Percentiles rank a stretch among this genome's conserved stretches.
These are phyloP conservation scores for Saccharomyces hybrid DNA, from an alignment of 1,139 yeast species.

Conservation along the genomic window DNA sequence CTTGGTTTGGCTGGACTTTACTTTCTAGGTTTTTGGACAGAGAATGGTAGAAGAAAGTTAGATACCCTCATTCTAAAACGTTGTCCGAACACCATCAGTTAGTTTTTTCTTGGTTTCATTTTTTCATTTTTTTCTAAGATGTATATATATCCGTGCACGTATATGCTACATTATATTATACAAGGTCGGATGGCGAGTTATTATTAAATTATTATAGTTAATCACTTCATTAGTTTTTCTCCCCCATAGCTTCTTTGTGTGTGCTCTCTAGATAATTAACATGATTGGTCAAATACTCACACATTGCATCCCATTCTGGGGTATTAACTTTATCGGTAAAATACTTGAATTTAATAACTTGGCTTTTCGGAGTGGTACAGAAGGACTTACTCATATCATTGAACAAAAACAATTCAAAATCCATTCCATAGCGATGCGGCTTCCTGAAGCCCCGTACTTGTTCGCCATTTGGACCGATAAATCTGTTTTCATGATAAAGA, in stretches of 20 bases:
- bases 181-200: not conserved
- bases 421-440: slow-evolving; percentile 10
- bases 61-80: not conserved
- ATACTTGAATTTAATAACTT: slow-evolving; percentile 12
- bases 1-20: slow-evolving; percentile 20
- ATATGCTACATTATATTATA: not conserved
- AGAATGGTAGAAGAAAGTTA: slow-evolving; percentile 4
- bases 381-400: slow-evolving; percentile 11
- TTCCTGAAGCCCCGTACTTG: slow-evolving; percentile 19
- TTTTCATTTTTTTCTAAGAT: not conserved
- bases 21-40: slow-evolving; percentile 13
- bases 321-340: slow-evolving; percentile 8
- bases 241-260: slow-evolving; percentile 8
- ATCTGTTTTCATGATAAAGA: slow-evolving; percentile 37
- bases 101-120: not conserved
- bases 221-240: not conserved
- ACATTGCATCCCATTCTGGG: slow-evolving; percentile 14
- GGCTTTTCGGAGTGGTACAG: slow-evolving; percentile 8
- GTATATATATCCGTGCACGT: not conserved
- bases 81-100: not conserved
- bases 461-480: slow-evolving; percentile 38
- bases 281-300: slow-evolving; percentile 15
- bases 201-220: not conserved
- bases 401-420: slow-evolving; percentile 20
- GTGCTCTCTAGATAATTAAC: slow-evolving; percentile 12